Conservation (phyloP, 306 rosid species). For the Prunus salicina region DNA sequence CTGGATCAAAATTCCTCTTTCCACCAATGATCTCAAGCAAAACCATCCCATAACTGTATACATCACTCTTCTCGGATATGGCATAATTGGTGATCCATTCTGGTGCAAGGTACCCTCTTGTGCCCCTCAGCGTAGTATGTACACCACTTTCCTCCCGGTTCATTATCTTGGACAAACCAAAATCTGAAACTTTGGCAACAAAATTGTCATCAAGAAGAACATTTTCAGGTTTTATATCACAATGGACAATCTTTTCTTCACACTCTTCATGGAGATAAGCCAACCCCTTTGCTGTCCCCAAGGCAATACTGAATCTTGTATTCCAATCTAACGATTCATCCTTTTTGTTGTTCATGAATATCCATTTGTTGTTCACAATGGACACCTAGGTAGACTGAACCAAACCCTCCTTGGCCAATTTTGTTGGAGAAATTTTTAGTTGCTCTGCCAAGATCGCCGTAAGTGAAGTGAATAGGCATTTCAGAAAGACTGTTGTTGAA, state of each 20-base stretch:
- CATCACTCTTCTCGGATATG: slow-evolving; percentile 46
- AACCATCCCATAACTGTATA: slow-evolving; percentile 39
- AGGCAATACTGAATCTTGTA: slow-evolving; percentile 39
- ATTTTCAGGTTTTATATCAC: slow-evolving; percentile 47
- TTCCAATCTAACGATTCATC: slow-evolving; percentile 32
- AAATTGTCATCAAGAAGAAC: slow-evolving; percentile 22
- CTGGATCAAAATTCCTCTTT: slow-evolving; percentile 25
- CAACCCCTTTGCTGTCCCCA: slow-evolving; percentile 40
- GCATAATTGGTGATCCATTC: slow-evolving; percentile 41
- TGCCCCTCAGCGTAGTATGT: slow-evolving; percentile 34
- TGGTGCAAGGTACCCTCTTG: slow-evolving; percentile 47
- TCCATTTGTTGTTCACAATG: too few relatives aligned
- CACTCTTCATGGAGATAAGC: slow-evolving; percentile 47
- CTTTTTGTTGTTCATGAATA: slow-evolving; percentile 29
- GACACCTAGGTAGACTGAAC: slow-evolving; percentile 57
- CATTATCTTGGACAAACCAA: slow-evolving; percentile 39
- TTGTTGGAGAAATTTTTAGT: slow-evolving; percentile 47
- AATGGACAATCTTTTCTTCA: slow-evolving; percentile 43
- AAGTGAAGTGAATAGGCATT: slow-evolving; percentile 43
- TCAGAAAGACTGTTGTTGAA: slow-evolving; percentile 39
- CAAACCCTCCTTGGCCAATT: slow-evolving; percentile 62
- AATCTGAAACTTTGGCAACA: slow-evolving; percentile 36
- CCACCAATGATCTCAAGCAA: slow-evolving; percentile 9
- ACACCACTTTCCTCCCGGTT: slow-evolving; percentile 27
- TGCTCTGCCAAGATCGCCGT: slow-evolving; percentile 38